Base-by-base conservation (phyloP, 2,329 filamentous ascomycete species). In the Penicillium sp. region DNA sequence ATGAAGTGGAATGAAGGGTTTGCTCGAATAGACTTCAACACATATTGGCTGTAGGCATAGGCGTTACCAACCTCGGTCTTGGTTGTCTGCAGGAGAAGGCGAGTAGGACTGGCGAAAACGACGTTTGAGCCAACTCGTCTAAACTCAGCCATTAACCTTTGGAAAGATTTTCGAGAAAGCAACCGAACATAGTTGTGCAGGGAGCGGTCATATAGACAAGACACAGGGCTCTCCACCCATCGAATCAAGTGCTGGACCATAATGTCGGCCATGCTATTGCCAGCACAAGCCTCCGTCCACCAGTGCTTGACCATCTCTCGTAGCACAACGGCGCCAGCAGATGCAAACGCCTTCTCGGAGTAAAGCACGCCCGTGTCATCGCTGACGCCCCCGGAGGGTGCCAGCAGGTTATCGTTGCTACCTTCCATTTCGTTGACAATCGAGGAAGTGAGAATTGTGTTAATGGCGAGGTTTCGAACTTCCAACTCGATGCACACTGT, bases 301-400 rank as follows among this genome's bases (percentile, higher is more conserved):
- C 95, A 99, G 2, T 90, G 84, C 71, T 97, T 96, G 62, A 99
- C 94, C 92, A 99, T 97, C 64, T 97, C 95, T 12, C 94, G 88
- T 3, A 99, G 80, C 0, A 99, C 94, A 6, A 87, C 83, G 4
- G 97, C 89, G 48, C 91, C 90, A 3, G 93, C 91, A 43, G 91
- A 89, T n/a, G 93, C 88, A 68, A 99, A 99, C 0, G 93, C 90
- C 54, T 88, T 94, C 56, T 96, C 91, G 0, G 91, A 90, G 55
- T 90, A 89, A 6, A 96, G 83, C 15, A 87, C 81, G 53, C 88
- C 88, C 0, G 82, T 78, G 0, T 85, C 87, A 8, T 80, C 81
- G 1, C 79, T 79, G 23, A 86, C 82, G 50, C 88, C 85, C 1
- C 82, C 83, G 1, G 87, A 86, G 18, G 89, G 87, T 61, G 96